phyloP scores from a whole-genome alignment of 2,329 filamentous ascomycete species.

The Cytospora piceae region DNA sequence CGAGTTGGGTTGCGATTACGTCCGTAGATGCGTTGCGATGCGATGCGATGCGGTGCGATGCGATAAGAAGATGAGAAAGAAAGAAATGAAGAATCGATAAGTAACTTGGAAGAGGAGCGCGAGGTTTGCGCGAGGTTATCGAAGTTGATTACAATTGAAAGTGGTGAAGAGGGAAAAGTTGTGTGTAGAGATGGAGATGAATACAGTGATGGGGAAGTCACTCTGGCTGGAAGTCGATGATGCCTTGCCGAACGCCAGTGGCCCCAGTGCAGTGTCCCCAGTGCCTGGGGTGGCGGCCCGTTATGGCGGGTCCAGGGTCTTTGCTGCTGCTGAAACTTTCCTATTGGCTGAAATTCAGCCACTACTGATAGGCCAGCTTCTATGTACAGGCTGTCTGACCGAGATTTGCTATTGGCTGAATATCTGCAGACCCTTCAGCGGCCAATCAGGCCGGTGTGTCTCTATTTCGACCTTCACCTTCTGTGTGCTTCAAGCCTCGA shows the following conservation, averaged over 20 bases:
- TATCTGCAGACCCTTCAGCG: no score
- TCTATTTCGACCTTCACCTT: not conserved
- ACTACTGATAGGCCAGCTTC: not conserved
- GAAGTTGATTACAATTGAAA: not conserved
- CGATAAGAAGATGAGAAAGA: not conserved
- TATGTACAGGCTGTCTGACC: not conserved
- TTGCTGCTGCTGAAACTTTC: not conserved
- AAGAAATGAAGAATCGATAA: not conserved
- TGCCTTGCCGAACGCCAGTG: not conserved
- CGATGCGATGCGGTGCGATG: not conserved
- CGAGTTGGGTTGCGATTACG: not conserved
- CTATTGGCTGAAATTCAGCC: not conserved
- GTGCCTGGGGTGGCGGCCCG: not conserved
- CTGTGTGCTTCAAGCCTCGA: not conserved
- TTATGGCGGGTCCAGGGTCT: not conserved
- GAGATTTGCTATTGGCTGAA: no score
- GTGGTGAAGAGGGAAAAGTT: not conserved
- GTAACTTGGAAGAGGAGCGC: not conserved
- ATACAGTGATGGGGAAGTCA: not conserved
- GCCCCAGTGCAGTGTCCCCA: not conserved
- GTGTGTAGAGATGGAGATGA: not conserved
- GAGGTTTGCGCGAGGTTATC: not conserved
- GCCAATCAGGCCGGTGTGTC: not conserved
- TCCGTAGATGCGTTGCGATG: not conserved
- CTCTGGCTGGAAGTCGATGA: conserved; percentile 1